A percentile compares a stretch with the other conserved stretches of the same genome.
Conservation (phyloP, 257 asterid genomes). For the Gentiana dahurica region DNA sequence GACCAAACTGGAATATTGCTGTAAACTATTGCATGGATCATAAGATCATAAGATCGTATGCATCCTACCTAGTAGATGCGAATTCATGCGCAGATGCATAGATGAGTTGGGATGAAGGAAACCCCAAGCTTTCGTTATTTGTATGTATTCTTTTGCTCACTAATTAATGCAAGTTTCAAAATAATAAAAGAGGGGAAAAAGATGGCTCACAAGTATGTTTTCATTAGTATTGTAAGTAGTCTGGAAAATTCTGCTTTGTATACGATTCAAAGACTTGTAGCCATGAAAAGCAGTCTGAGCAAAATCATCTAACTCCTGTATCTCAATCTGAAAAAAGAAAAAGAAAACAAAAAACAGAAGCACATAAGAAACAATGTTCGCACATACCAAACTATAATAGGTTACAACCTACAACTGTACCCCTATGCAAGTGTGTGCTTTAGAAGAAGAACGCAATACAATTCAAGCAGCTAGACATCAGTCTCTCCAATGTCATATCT, state of each 20-base stretch:
- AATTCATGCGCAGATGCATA: too few species aligned
- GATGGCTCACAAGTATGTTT: slow-evolving; percentile 66
- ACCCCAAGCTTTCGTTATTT: too few species aligned
- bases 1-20: too few species aligned
- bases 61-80: too few species aligned
- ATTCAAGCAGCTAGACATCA: too few species aligned
- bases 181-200: slow-evolving; percentile 10
- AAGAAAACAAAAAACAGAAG: slow-evolving; percentile 10
- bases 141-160: too few species aligned
- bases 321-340: slow-evolving; percentile 64
- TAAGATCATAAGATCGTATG: too few species aligned
- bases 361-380: slow-evolving; percentile 1
- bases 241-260: slow-evolving; percentile 92
- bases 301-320: slow-evolving; percentile 86
- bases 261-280: slow-evolving; percentile 85
- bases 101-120: too few species aligned
- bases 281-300: slow-evolving; percentile 99
- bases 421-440: neutral
- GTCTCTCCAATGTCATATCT: neutral
- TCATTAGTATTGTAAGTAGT: slow-evolving; percentile 76
- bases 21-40: too few species aligned
- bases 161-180: neutral
- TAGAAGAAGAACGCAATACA: too few species aligned
- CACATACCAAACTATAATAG: neutral
- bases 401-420: neutral